Percentiles rank a stretch among this genome's conserved stretches.
phyloP scores from a whole-genome alignment of 2,329 filamentous ascomycete species.

The Exserohilum turcica region DNA sequence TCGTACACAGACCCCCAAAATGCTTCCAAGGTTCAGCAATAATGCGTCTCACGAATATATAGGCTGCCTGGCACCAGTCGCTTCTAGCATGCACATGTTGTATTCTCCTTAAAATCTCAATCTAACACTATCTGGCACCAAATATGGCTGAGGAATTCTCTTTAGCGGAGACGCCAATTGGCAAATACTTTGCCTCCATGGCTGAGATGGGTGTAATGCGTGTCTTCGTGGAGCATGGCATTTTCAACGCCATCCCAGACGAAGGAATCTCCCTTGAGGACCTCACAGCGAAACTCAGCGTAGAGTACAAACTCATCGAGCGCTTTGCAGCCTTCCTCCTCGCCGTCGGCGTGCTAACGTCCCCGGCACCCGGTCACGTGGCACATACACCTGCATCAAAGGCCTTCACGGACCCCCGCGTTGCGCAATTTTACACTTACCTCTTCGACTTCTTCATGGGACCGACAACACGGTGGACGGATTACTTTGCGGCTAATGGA shows the following conservation, averaged over 20 bases:
- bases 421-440: conserved; percentile 11
- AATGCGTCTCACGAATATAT: no score
- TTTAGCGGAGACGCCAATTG: conserved; percentile 8
- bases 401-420: conserved; percentile 2
- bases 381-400: conserved; percentile 11
- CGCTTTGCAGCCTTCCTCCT: conserved; percentile 8
- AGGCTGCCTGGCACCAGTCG: no score
- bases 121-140: no score
- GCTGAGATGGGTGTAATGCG: conserved; percentile 11
- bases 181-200: conserved; percentile 13
- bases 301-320: conserved; percentile 9
- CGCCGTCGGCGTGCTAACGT: conserved; percentile 1
- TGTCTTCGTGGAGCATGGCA: conserved; percentile 12
- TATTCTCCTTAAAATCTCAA: no score
- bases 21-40: no score
- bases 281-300: not conserved
- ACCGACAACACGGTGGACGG: conserved; percentile 7
- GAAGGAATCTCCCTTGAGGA: conserved; percentile 7
- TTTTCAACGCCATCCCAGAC: conserved; percentile 12
- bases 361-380: conserved; percentile 7
- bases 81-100: no score
- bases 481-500: conserved; percentile 10
- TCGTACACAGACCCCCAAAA: no score
- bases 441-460: conserved; percentile 14
- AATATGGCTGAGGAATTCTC: conserved; percentile 9